Base-by-base conservation (phyloP, 148 eudicot species). In the Vaccinium myrtillus region DNA sequence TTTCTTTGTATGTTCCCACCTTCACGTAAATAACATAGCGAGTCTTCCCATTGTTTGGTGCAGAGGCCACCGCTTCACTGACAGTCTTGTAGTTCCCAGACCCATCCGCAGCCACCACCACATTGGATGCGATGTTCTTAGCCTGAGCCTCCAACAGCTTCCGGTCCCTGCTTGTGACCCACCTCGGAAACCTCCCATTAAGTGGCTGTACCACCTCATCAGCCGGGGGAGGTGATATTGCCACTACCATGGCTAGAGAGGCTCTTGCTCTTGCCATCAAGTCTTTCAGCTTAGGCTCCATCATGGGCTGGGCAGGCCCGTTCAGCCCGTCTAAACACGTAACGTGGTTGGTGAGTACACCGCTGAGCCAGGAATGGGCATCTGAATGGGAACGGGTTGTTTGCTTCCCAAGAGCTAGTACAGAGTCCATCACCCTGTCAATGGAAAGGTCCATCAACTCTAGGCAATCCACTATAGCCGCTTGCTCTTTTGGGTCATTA, bases 341-440 rank as follows among this genome's bases (percentile, higher is more conserved):
- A 46, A 86, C 82, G 25, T 91, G 87, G 85, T 91, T 90, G 25
- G 92, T 90, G 16, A 91, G 89, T 2, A 87, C 93, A 51, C 85
- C 82, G 75, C 92, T 89, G 1, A 90, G 92, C 93, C 93, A 91
- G 11, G 90, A 58, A 75, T 87, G 91, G 59, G 87, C 90, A 83
- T 90, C 82, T 8, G 83, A 46, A 39, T 82, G 74, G 13, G 82
- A 80, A 13, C 39, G 27, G 8, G 25, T 2, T 14, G 85, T 89
- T 51, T 6, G 39, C 2, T 43, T 54, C 15, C 12, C 80, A 2
- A 89, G 81, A 25, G 85, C 85, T 51, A 4, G 56, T 5, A 85
- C 5, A 5, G 93, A 89, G 77, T 84, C 90, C 59, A 43, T 51
- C 6, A 91, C 51, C 65, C 86, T 77, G 43, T 87, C 90, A 69